Evolutionary conservation across 176 grass and related monocot species (phyloP), one percentile per base, ranked within the genome.

Genomic region (Hordeum marinum): DNA sequence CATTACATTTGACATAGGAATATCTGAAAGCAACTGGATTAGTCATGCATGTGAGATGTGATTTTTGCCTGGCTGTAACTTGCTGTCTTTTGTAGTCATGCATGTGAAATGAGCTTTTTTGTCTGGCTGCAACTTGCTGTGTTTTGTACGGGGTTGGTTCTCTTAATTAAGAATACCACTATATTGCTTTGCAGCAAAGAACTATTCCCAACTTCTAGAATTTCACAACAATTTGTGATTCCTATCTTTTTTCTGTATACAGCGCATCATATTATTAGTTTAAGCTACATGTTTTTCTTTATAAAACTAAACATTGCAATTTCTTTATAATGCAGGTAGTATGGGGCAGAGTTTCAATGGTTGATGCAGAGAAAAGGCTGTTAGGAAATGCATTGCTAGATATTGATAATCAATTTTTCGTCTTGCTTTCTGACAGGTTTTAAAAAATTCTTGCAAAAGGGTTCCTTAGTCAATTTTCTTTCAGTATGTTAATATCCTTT

Each of bases 401-500:
- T 68, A 71, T 74, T 66, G 91, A 99, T 91, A 99, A 99, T 90
- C 96, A 96, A 61, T 88, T 90, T 91, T 99, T 99, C 18, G 76
- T 99, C 52, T 88, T 99, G 88, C 94, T 99, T 91, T 99, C 96
- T 80, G 96, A 99, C 84, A 99, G 96, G 96, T 96, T 85, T 75
- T 80, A 18, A 58, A 72, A 36, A 86, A 69, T 72, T 20, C 42
- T 50, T 71, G 42, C 27, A 69, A 29, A 62, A 76, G 2, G 13
- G 58, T 79, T 59, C 48, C 72, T 35, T 73, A 63, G 21, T 71
- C 31, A 41, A 7, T 61, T 62, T 3, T 84, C 81, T 43, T 72
- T 88, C 40, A 78, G 10, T 76, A 58, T 46, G 40, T 75, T 88
- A 76, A 89, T 35, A 71, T 42, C n/a, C 21, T 27, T 84, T 88